Conservation (phyloP, 352 stramenopile genomes). For the Phytopythium ostracodes region DNA sequence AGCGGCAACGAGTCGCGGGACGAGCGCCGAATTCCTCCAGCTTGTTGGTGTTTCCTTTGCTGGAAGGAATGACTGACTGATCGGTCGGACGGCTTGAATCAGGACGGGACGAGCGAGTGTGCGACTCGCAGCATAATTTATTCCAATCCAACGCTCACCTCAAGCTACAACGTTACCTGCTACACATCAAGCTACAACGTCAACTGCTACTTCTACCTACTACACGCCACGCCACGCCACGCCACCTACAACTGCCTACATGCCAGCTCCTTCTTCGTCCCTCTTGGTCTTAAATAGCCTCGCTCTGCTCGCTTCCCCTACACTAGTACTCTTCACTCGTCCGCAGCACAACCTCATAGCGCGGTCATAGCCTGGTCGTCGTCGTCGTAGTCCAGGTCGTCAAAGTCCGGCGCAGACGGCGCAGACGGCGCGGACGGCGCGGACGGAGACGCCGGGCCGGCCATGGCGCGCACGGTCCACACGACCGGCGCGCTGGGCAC, state of each 20-base stretch:
- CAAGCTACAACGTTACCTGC: no score
- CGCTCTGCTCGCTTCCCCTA: not conserved
- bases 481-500: slow-evolving; percentile 17
- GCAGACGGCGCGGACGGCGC: slow-evolving; percentile 24
- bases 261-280: not conserved
- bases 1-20: no score
- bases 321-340: no score
- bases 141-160: not conserved
- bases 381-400: slow-evolving; percentile 17
- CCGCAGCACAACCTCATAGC: slow-evolving; percentile 11
- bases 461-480: slow-evolving; percentile 26
- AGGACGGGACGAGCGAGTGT: no score
- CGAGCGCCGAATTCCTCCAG: no score
- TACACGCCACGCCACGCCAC: no score
- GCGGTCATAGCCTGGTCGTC: slow-evolving; percentile 18
- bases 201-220: no score
- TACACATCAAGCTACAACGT: no score
- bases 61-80: no score
- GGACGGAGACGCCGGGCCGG: slow-evolving; percentile 21
- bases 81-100: no score
- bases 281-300: slow-evolving; percentile 15
- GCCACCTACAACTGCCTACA: not conserved
- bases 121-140: not conserved
- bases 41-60: no score
- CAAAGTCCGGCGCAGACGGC: slow-evolving; percentile 26